A percentile compares a stretch with the other conserved stretches of the same genome.
These are phyloP conservation scores for Arctium lappa DNA, from an alignment of 129 eudicot genomes.

Conservation along the genomic window DNA sequence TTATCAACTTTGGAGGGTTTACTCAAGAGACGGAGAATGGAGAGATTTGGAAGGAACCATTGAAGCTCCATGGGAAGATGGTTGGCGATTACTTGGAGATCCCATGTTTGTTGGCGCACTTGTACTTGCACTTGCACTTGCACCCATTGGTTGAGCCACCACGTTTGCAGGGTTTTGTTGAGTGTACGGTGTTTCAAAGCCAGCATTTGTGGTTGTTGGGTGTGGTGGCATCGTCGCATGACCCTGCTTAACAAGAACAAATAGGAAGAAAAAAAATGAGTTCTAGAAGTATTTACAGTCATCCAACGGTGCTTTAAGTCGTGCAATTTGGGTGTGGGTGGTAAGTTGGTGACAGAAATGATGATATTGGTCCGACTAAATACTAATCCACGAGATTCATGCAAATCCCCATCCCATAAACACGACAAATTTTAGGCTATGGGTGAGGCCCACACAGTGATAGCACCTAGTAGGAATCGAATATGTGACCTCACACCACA, in stretches of 20 bases:
- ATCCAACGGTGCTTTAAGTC: neutral
- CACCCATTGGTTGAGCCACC: constrained; percentile 3
- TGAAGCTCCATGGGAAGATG: constrained; percentile 10
- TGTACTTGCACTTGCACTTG: neutral
- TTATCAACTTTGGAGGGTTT: constrained; percentile 1
- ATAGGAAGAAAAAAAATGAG: neutral
- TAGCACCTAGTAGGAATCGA: no score
- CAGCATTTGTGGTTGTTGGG: neutral
- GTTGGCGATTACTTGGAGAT: constrained; percentile 28
- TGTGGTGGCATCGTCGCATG: constrained; percentile 26
- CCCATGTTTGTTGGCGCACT: constrained; percentile 7
- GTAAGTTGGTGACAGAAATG: neutral
- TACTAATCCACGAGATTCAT: no score
- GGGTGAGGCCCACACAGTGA: no score
- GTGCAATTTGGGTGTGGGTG: neutral
- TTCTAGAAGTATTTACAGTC: neutral
- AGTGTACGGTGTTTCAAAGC: constrained; percentile 17
- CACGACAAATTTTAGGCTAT: no score
- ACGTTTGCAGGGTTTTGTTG: constrained; percentile 11
- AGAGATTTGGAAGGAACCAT: neutral
- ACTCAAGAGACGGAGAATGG: constrained; percentile 17
- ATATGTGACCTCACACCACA: no score
- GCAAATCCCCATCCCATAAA: no score
- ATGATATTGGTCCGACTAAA: neutral
- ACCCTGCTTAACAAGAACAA: constrained; percentile 32